Percentiles rank a stretch among this genome's conserved stretches.
Conservation (phyloP, 1,284 basidiomycete species). For the Ceratobasidium papillatum region DNA sequence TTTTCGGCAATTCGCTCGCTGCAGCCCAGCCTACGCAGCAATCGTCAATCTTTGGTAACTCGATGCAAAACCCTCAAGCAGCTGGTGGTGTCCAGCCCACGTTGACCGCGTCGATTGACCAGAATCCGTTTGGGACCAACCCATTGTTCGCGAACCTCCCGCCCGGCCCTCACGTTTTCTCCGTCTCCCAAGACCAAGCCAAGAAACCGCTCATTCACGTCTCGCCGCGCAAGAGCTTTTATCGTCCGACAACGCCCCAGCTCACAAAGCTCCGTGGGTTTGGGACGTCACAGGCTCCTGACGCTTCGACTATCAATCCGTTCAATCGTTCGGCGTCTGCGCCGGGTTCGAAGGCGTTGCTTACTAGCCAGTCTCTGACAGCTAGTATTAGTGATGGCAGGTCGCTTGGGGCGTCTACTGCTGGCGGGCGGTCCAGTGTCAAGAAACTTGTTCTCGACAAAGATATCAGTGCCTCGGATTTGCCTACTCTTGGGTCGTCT, state of each 20-base stretch:
- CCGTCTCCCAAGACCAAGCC: constrained; percentile 49
- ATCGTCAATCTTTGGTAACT: constrained; percentile 51
- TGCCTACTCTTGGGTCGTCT: constrained; percentile 42
- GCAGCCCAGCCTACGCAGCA: constrained; percentile 46
- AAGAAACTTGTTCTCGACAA: constrained; percentile 85
- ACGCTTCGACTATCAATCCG: constrained; percentile 40
- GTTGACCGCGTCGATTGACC: constrained; percentile 85
- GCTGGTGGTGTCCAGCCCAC: constrained; percentile 51
- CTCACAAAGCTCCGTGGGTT: constrained; percentile 54
- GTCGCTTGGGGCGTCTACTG: constrained; percentile 52
- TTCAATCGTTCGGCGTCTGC: constrained; percentile 34
- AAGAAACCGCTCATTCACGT: constrained; percentile 56
- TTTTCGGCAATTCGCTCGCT: constrained; percentile 47
- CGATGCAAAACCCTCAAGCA: constrained; percentile 46
- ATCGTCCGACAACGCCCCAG: constrained; percentile 53
- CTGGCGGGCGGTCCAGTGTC: constrained; percentile 79
- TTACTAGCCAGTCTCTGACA: constrained; percentile 31
- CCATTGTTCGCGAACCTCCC: constrained; percentile 56
- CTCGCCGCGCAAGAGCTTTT: constrained; percentile 54
- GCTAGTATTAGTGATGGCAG: constrained; percentile 62
- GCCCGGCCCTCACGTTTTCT: constrained; percentile 45
- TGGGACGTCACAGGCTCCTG: constrained; percentile 52
- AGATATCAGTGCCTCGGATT: constrained; percentile 50
- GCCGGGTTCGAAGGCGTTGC: not conserved
- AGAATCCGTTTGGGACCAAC: constrained; percentile 87